phyloP scores from a whole-genome alignment of 305 asterid species.

The Lippia alba region DNA sequence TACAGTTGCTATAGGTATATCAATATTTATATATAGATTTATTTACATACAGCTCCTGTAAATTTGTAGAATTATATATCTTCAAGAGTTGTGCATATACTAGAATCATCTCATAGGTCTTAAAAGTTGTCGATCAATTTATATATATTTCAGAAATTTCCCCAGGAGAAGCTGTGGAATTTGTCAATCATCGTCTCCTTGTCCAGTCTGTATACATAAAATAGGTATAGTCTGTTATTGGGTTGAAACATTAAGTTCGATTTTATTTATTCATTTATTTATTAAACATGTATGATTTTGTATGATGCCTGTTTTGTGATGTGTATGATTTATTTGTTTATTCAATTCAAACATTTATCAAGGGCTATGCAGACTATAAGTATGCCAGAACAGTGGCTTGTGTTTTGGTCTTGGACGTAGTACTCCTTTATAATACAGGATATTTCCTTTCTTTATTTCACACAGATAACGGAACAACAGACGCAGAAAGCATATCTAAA shows the following conservation, averaged over 20 bases:
- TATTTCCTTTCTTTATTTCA: too few species aligned
- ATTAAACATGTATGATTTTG: background rate
- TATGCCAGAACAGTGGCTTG: too few species aligned
- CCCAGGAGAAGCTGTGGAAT: slow-evolving; percentile 15
- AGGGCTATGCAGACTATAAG: too few species aligned
- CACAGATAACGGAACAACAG: too few species aligned
- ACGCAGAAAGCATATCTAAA: too few species aligned
- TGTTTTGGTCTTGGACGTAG: too few species aligned
- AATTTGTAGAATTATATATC: slow-evolving; percentile 39
- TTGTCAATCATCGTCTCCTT: background rate
- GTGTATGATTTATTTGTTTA: too few species aligned
- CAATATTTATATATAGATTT: too few species aligned
- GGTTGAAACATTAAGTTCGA: slow-evolving; percentile 11
- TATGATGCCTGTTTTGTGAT: too few species aligned
- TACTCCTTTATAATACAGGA: too few species aligned
- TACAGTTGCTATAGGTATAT: slow-evolving; percentile 44
- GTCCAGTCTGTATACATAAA: slow-evolving; percentile 24
- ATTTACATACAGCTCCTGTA: slow-evolving; percentile 38
- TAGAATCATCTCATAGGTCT: slow-evolving; percentile 34
- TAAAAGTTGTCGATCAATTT: slow-evolving; percentile 11
- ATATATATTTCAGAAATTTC: slow-evolving; percentile 21
- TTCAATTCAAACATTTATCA: too few species aligned
- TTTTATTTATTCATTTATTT: slow-evolving; percentile 31
- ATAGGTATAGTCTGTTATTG: slow-evolving; percentile 24
- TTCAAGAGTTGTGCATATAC: slow-evolving; percentile 36